Conservation (phyloP, 345 rosid species). For the Populus ilicifolia region DNA sequence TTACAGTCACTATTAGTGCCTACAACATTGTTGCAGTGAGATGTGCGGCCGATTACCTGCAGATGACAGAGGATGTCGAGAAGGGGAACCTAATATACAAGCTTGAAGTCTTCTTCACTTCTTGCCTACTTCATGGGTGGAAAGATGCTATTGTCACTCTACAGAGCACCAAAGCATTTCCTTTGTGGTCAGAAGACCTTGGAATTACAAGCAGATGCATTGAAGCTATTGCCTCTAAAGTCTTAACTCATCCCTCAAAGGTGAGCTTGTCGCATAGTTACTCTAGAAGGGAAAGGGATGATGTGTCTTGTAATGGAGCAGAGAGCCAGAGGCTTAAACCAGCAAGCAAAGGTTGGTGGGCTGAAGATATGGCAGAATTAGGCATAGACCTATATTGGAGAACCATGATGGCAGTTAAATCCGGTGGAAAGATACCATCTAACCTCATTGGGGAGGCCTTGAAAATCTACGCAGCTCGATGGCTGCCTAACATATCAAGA, state of each 20-base stretch:
- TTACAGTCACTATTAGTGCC: constrained; percentile 84
- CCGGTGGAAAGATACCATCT: constrained; percentile 66
- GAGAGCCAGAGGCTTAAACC: constrained; percentile 53
- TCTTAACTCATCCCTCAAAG: constrained; percentile 66
- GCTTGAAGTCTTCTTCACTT: constrained; percentile 83
- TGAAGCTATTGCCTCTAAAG: constrained; percentile 69
- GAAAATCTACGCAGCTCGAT: constrained; percentile 73
- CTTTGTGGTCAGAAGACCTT: constrained; percentile 82
- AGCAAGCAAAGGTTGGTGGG: constrained; percentile 81
- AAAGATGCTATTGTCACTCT: constrained; percentile 79
- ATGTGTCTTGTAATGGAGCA: constrained; percentile 53
- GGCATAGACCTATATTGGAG: constrained; percentile 91
- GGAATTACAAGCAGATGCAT: constrained; percentile 84
- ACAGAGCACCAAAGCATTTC: constrained; percentile 69
- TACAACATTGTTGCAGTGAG: constrained; percentile 84
- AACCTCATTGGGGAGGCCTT: constrained; percentile 75
- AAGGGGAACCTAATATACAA: constrained; percentile 90
- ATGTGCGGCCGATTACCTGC: constrained; percentile 87
- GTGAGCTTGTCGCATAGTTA: constrained; percentile 75
- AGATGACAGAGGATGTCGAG: constrained; percentile 95
- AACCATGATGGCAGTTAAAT: constrained; percentile 77
- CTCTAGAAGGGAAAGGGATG: constrained; percentile 80
- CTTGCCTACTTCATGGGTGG: constrained; percentile 90
- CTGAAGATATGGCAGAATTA: constrained; percentile 88
- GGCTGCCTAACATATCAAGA: constrained; percentile 71